A percentile compares a stretch with the other conserved stretches of the same genome.
These are phyloP conservation scores for Verticillium alfalfae DNA, from an alignment of 2,329 filamentous ascomycete species.

Conservation along the genomic window DNA sequence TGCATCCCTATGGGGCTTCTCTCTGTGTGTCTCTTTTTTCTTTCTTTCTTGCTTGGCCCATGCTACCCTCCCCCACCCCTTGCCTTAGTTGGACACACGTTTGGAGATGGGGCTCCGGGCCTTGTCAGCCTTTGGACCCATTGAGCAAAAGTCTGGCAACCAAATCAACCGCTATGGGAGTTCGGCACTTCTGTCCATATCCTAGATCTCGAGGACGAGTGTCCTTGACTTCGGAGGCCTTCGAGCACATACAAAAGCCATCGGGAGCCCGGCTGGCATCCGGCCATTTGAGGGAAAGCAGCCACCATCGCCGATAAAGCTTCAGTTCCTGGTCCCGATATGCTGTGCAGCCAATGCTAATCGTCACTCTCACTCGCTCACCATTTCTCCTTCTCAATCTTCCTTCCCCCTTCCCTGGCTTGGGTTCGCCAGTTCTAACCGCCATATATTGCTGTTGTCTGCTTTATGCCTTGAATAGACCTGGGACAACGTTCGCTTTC, in stretches of 20 bases:
- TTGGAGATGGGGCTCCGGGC: constrained; percentile 5
- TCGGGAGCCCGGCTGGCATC: background rate
- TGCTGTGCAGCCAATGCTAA: background rate
- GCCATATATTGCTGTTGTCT: background rate
- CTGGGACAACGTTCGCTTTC: background rate
- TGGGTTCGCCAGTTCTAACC: background rate
- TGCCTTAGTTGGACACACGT: background rate
- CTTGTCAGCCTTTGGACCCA: background rate
- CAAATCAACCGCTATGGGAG: background rate
- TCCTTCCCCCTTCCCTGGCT: background rate
- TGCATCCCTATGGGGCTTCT: constrained; percentile 10
- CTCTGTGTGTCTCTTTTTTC: background rate
- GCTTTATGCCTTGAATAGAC: background rate
- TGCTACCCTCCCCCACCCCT: background rate
- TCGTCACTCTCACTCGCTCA: background rate
- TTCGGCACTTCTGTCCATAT: background rate
- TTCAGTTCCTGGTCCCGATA: background rate
- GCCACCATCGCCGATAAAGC: background rate
- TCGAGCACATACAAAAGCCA: background rate
- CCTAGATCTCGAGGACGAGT: background rate
- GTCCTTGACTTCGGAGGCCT: background rate
- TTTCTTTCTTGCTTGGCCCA: background rate
- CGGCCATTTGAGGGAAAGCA: background rate
- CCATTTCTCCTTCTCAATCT: background rate
- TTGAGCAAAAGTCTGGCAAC: background rate